Conservation (phyloP, 805 yeast species). For the Cephaloascus fragrans region DNA sequence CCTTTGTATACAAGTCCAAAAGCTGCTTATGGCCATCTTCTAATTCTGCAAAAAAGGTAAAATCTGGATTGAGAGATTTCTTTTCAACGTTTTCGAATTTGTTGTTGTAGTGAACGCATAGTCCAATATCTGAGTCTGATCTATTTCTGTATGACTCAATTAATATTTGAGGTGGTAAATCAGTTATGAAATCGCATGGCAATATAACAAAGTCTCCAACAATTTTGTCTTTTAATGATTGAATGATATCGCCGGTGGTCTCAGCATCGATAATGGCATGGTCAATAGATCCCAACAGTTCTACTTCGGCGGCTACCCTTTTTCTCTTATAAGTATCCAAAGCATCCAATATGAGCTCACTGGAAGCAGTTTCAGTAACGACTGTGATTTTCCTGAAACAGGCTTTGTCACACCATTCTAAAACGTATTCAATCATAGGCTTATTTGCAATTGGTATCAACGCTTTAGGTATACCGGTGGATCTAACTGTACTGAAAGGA, state of each 20-base stretch:
- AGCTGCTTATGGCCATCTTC: conserved; percentile 35
- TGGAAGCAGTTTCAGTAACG: conserved; percentile 41
- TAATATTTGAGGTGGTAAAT: conserved; percentile 81
- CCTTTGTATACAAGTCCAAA: conserved; percentile 64
- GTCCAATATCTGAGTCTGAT: conserved; percentile 57
- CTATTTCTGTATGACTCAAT: conserved; percentile 76
- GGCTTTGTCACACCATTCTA: conserved; percentile 90
- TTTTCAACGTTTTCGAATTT: conserved; percentile 69
- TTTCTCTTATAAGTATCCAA: conserved; percentile 35
- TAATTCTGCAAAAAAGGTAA: conserved; percentile 51
- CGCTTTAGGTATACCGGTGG: conserved; percentile 72
- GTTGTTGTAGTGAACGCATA: conserved; percentile 71
- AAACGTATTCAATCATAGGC: conserved; percentile 79
- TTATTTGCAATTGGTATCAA: conserved; percentile 81
- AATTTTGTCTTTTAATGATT: conserved; percentile 32
- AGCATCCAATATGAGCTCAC: conserved; percentile 35
- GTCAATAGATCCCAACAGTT: conserved; percentile 22
- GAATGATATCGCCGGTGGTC: conserved; percentile 55
- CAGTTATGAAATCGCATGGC: conserved; percentile 92
- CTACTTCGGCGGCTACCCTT: conserved; percentile 19
- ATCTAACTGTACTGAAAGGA: conserved; percentile 59
- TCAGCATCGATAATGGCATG: conserved; percentile 35
- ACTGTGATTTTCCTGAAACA: conserved; percentile 64
- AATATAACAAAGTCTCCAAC: conserved; percentile 60
- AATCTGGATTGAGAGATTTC: conserved; percentile 58